Base-by-base conservation (phyloP, 495 filamentous ascomycete genomes). In the Sphaerosporella brunnea region DNA sequence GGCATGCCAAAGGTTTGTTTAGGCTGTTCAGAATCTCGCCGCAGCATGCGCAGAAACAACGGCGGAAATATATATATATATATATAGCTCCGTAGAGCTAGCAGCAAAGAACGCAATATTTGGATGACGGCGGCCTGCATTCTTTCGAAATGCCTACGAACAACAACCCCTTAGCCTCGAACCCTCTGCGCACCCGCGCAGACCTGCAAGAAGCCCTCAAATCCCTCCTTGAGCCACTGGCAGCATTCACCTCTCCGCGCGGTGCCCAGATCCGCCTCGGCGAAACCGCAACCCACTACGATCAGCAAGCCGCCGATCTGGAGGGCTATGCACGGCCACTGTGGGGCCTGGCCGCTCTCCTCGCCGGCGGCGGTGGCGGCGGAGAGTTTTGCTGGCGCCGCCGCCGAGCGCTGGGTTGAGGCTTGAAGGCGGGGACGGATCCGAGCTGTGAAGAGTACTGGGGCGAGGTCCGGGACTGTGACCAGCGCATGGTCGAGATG, bases 401-500 rank as follows among this genome's bases (percentile, higher is more conserved):
- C 10, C 72, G 73, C 0, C 63, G 71, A 28, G 71, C 72, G 59
- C 86, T 73, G 75, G 68, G 80, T 11, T 64, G 74, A 32, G 81
- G 82, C 10, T 66, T 85, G 34, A 72, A 70, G 34, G 69, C 73
- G 16, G 80, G 80, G 0, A 82, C 78, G 0, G 73, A 85, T 48
- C 77, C 78, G 1, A 70, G 20, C 32, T 68, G 67, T 51, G 64
- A 69, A 0, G 80, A 84, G 64, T 85, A 74, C 54, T 87, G 80
- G 79, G 80, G 80, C 3, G 71, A 72, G 30, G 75, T 79, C 45
- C 68, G 75, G 51, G 79, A 82, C 56, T 71, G 75, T 46, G 80
- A 85, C 52, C 80, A 85, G 67, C 66, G 81, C n/a, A 85, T 84
- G 79, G 81, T 84, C 16, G 82, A 84, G 60, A 82, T 84, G 72